Base-by-base conservation (phyloP, 768 basidiomycete genomes). In the Auriscalpium orientale region DNA sequence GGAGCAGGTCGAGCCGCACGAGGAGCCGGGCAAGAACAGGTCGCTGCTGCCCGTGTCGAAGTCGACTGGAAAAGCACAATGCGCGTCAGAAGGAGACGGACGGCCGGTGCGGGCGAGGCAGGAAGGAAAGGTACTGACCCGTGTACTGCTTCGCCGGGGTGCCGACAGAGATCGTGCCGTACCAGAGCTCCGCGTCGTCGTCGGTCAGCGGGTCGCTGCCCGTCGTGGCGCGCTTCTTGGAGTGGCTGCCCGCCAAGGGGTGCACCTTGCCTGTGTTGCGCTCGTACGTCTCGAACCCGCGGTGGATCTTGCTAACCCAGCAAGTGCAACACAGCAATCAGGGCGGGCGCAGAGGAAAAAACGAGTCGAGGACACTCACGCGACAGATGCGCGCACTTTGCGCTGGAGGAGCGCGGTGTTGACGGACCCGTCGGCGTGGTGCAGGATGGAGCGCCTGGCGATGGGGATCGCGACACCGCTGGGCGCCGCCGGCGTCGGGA, bases 141-240 rank as follows among this genome's bases (percentile, higher is more conserved):
- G 53, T 57, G 52, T 49, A 60, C n/a, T 18, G 12, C 13, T 45
- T 15, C 8, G 52, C 8, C 6, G 52, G 58, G 2, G 47, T 54
- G 4, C 58, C 58, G 33, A 57, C 52, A 12, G 36, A 10, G 20
- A 60, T 51, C 18, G 22, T 44, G 13, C 58, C 58, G 34, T 46
- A 57, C 58, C 58, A 60, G 20, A 57, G 52, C 12, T n/a, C 46
- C 1, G 15, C 40, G 3, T 20, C 9, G 18, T 45, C 15, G 46
- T 57, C 51, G 2, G 34, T 55, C 20, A 60, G 53, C n/a, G 50
- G 37, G 16, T 12, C 33, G 49, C 51, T 28, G 28, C 40, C 38
- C 15, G 36, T 4, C 28, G 28, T 46, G n/a, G 52, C 35, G 15
- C 54, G 33, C 22, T 49, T 53, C 15, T 21, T 47, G 46, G 49